These are phyloP conservation scores for Candida railenensis DNA, from an alignment of 805 yeast species.

Conservation along the genomic window DNA sequence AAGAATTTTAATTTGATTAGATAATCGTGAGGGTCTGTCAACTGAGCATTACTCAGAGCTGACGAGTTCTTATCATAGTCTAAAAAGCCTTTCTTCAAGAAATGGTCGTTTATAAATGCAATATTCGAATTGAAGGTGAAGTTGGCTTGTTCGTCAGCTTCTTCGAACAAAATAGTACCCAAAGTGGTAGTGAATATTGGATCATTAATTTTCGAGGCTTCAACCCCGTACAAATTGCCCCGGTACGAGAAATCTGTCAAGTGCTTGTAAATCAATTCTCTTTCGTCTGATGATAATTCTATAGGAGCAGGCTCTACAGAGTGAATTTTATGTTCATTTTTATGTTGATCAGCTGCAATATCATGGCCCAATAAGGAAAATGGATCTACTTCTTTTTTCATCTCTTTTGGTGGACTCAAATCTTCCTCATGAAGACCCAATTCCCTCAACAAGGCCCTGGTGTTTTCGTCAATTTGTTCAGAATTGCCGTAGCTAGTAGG, in stretches of 20 bases:
- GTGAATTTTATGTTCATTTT: neutral
- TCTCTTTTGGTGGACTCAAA: neutral
- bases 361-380: neutral
- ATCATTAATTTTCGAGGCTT: conserved; percentile 13
- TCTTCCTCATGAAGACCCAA: conserved; percentile 12
- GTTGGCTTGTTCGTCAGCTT: conserved; percentile 5
- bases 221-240: conserved; percentile 19
- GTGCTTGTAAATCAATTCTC: conserved; percentile 21
- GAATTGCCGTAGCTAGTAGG: conserved; percentile 6
- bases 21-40: conserved; percentile 31
- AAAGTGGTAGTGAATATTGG: conserved; percentile 37
- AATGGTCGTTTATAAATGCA: conserved; percentile 30
- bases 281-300: neutral
- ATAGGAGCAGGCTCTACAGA: neutral
- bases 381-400: neutral
- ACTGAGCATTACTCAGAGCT: neutral
- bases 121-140: conserved; percentile 32
- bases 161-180: conserved; percentile 37
- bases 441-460: conserved; percentile 17
- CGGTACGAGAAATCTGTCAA: conserved; percentile 27
- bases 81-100: conserved; percentile 12
- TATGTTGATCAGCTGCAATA: neutral
- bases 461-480: conserved; percentile 10
- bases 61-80: neutral
- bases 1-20: conserved; percentile 45